Base-by-base conservation (phyloP, 305 asterid species). In the Fraxinus ornus region DNA sequence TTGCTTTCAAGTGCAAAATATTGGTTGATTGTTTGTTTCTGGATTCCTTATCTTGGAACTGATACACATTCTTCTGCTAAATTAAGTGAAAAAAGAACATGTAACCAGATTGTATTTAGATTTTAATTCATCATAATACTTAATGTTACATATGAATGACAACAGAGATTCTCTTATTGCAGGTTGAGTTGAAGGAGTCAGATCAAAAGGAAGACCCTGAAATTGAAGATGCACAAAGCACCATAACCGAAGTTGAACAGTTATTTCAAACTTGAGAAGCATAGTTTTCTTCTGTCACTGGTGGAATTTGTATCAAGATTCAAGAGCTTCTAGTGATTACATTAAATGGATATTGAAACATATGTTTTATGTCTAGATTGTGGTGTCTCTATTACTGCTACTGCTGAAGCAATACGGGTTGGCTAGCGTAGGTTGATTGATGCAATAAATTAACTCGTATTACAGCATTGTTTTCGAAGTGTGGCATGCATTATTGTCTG, bases 181-280 rank as follows among this genome's bases (percentile, higher is more conserved):
- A 93, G 98, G 93, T 36, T 76, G 98, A 93, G 87, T 80, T 92
- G 70, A 95, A 91, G 86, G 95, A 94, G 87, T 90, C 92, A 0
- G 87, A 89, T 41, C 78, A 88, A 79, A 90, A 90, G 76, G 93
- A 88, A 80, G 92, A 92, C 66, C 79, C 88, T n/a, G 97, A 94
- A 86, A 76, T 93, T 77, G 91, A 91, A 28, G 98, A 94, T 86
- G 98, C 98, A 76, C 91, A 83, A 57, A 85, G 80, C 81, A 85
- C 87, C 82, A 85, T 93, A 75, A 1, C 86, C 32, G 94, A 94
- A 88, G 90, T 90, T 80, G 97, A 90, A 78, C 88, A 87, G 82
- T 49, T 91, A 60, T 88, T 92, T 84, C 91, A 87, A 81, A 77
- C 90, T 81, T 78, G 84, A 33, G 93, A 89, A 30, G 87, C 60